Conservation (phyloP, 768 basidiomycete species). For the Basidioascus undulatus region DNA sequence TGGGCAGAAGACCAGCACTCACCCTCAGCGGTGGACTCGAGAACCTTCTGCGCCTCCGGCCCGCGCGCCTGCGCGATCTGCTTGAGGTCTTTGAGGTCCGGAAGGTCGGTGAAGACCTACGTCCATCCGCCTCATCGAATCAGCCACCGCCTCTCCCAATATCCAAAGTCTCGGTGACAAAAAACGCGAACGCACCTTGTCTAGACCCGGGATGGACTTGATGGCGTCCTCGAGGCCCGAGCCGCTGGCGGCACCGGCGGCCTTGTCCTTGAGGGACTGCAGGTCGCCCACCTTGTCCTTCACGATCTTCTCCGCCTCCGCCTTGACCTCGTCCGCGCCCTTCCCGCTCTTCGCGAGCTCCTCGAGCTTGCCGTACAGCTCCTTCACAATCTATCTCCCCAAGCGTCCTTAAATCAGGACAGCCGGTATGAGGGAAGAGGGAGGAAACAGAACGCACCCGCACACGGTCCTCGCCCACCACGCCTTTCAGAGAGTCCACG, state of each 20-base stretch:
- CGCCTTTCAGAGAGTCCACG: constrained; percentile 7
- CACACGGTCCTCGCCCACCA: constrained; percentile 13
- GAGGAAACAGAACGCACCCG: constrained; percentile 7
- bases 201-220: constrained; percentile 5
- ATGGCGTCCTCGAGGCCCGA: not conserved
- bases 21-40: constrained; percentile 9
- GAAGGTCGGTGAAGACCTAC: constrained; percentile 3
- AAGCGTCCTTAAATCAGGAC: too few species aligned
- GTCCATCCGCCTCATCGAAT: not conserved
- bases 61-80: constrained; percentile 11
- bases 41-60: constrained; percentile 11
- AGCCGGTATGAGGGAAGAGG: not conserved
- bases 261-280: constrained; percentile 5
- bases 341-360: constrained; percentile 10
- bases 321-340: constrained; percentile 7
- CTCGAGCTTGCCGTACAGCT: constrained; percentile 11
- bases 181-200: constrained; percentile 6
- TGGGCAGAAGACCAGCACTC: too few species aligned
- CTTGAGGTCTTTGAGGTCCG: constrained; percentile 8
- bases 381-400: too few species aligned
- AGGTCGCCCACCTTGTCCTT: constrained; percentile 9
- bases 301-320: constrained; percentile 9
- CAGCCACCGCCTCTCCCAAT: not conserved
- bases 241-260: not conserved
- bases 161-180: not conserved